Conservation (phyloP, 2,329 filamentous ascomycete genomes). For the Phialophora verrucosa region DNA sequence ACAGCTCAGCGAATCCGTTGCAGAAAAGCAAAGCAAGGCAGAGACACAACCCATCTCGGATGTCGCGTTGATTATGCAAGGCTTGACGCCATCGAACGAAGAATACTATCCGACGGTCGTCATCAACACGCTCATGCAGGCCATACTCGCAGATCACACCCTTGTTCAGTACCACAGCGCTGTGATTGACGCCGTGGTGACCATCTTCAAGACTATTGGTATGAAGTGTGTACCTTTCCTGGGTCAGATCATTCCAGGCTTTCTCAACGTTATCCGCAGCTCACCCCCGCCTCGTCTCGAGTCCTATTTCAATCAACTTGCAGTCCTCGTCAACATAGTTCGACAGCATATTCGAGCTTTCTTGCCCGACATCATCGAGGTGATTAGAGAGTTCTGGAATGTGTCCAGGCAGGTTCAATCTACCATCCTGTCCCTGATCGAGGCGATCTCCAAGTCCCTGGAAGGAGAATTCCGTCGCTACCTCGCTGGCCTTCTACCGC, state of each 20-base stretch:
- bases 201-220: conserved; percentile 94
- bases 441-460: conserved; percentile 89
- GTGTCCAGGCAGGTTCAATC: conserved; percentile 78
- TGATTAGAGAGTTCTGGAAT: conserved; percentile 90
- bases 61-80: conserved; percentile 97
- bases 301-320: conserved; percentile 96
- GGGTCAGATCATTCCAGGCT: conserved; percentile 90
- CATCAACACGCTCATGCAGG: conserved; percentile 88
- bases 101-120: conserved; percentile 99
- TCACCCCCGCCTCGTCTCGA: conserved; percentile 80
- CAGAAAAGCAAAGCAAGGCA: conserved; percentile 75
- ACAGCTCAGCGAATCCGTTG: conserved; percentile 76
- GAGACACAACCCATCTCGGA: conserved; percentile 79
- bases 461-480: conserved; percentile 99
- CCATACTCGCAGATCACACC: conserved; percentile 86
- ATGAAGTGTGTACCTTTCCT: conserved; percentile 96
- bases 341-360: conserved; percentile 94
- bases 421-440: conserved; percentile 89
- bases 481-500: conserved; percentile 81
- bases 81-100: conserved; percentile 92
- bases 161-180: conserved; percentile 88
- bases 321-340: conserved; percentile 91
- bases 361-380: conserved; percentile 81
- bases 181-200: conserved; percentile 98
- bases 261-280: conserved; percentile 84